Percentiles rank a stretch among this genome's conserved stretches.
Evolutionary conservation across 306 rosid genomes (phyloP).

Genomic region (Citrullus amarus): DNA sequence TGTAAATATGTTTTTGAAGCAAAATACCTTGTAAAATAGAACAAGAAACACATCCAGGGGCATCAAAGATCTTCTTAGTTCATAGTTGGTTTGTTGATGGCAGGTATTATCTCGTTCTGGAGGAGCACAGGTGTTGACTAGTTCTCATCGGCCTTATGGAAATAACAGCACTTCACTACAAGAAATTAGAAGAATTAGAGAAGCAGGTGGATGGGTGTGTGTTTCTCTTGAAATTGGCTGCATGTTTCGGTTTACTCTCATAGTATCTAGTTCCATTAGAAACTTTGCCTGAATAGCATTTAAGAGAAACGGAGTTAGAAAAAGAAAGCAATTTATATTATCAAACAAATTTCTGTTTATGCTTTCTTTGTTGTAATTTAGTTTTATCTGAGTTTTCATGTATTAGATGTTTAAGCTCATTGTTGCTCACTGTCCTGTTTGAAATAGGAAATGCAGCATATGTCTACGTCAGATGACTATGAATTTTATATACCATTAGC

Average conservation of each 20-base stretch:
- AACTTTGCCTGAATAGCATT: neutral
- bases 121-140: constrained; percentile 62
- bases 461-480: neutral
- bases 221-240: constrained; percentile 25
- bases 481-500: neutral
- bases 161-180: constrained; percentile 62
- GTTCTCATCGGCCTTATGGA: constrained; percentile 92
- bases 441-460: neutral
- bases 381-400: neutral
- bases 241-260: constrained; percentile 16
- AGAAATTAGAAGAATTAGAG: constrained; percentile 92
- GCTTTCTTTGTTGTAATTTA: neutral
- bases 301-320: neutral
- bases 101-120: constrained; percentile 83
- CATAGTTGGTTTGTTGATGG: constrained; percentile 21
- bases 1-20: neutral
- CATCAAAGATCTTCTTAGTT: neutral
- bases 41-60: neutral
- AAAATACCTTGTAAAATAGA: neutral
- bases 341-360: neutral
- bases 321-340: neutral
- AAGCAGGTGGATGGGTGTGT: constrained; percentile 99
- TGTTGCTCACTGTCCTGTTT: neutral
- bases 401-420: neutral
- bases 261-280: neutral